Base-by-base conservation (phyloP, 73 alveolate genomes). In the Paramecium caudatum region DNA sequence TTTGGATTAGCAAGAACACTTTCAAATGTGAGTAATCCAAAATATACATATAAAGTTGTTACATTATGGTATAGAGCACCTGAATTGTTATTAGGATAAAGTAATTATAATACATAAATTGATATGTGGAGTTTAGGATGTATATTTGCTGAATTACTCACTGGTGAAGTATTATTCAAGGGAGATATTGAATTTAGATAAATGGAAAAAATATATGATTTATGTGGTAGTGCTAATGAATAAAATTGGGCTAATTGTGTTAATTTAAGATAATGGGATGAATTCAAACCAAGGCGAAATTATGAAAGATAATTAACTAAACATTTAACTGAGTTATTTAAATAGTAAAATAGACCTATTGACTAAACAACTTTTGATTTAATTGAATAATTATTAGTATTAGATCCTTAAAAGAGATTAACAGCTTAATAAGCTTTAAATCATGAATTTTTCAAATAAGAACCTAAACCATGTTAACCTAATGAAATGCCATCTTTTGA, bases 121-220 rank as follows among this genome's bases (percentile, higher is more conserved):
- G 99, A 97, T 90, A 91, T 96, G 69, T 97, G 99, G 99, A 91
- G 97, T 78, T 70, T 96, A 17, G 99, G 99, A 17, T 97, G 99
- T 90, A 96, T 97, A 21, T 97, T 97, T 91, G 96, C 96, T 43
- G 99, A 97, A 47, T 82, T 97, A 83, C 85, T 96, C 45, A 92
- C 94, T n/a, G 95, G 96, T 33, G 87, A 82, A 48, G 94, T 92
- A 23, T 74, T 97, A 45, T 93, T 97, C 82, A 90, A 92, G 48
- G 98, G 97, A 82, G 96, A 94, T 23, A 93, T 90, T 23, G 99
- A 97, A 82, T 95, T 86, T 23, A 97, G 94, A 62, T 94, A 95
- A 90, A 81, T 98, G 62, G 96, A 97, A 50, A 91, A 94, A 88
- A 98, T 98, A 1, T 97, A 94, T 78, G 96, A 96, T 41, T 94